A percentile compares a stretch with the other conserved stretches of the same genome.
Evolutionary conservation across 257 asterid species (phyloP).

Genomic region (Forsythia viridissima): DNA sequence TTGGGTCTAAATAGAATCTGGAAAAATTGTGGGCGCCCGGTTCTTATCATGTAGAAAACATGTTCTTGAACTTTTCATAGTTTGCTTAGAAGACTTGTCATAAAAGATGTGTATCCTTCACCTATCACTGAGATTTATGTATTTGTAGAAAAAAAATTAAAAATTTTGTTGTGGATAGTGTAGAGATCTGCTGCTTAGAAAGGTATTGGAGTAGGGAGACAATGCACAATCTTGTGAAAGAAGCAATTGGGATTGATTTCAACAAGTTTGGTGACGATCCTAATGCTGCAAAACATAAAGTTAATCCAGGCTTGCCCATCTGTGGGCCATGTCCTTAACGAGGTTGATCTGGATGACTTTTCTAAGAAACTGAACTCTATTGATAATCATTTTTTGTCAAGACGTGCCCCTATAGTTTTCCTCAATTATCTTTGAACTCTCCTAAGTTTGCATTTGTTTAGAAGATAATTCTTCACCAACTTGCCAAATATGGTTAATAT

Average conservation of each 20-base stretch:
- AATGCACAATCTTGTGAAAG: slow-evolving; percentile 92
- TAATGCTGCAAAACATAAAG: slow-evolving; percentile 46
- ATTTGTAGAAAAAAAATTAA: neutral
- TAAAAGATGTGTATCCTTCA: neutral
- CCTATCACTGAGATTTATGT: neutral
- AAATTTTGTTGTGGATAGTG: slow-evolving; percentile 33
- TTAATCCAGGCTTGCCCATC: slow-evolving; percentile 77
- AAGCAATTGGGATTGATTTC: slow-evolving; percentile 84
- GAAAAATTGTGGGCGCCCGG: neutral
- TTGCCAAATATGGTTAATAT: no score
- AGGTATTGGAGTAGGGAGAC: slow-evolving; percentile 98
- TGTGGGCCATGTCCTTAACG: slow-evolving; percentile 81
- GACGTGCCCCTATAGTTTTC: neutral
- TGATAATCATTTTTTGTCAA: neutral
- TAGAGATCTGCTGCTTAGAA: slow-evolving; percentile 81
- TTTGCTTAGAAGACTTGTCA: neutral
- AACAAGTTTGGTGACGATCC: slow-evolving; percentile 57
- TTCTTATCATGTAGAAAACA: neutral
- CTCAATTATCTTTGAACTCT: neutral
- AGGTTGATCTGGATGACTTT: slow-evolving; percentile 48
- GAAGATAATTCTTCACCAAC: neutral
- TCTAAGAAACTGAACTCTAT: slow-evolving; percentile 9
- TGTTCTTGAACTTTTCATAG: neutral
- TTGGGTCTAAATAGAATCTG: neutral
- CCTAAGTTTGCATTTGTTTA: neutral